phyloP scores from a whole-genome alignment of 1,284 basidiomycete species.

The Fistulina hepatica region DNA sequence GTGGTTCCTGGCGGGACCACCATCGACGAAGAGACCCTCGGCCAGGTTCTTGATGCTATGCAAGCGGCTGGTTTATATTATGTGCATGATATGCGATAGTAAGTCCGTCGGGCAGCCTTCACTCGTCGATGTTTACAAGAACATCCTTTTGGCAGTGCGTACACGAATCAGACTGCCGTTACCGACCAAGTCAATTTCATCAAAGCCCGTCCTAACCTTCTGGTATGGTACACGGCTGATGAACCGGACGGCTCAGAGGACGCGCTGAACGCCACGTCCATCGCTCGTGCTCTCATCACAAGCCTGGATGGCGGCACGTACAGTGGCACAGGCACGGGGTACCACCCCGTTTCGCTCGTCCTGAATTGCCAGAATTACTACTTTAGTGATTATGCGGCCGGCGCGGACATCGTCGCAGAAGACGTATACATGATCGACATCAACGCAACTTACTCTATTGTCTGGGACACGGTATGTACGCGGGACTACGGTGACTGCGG shows the following conservation, averaged over 20 bases:
- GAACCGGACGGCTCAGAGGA: slow-evolving; percentile 65
- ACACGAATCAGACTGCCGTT: slow-evolving; percentile 52
- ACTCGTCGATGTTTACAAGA: not conserved
- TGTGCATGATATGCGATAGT: slow-evolving; percentile 72
- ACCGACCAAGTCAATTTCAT: slow-evolving; percentile 55
- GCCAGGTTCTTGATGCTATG: slow-evolving; percentile 55
- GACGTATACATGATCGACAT: slow-evolving; percentile 50
- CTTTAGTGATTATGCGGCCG: slow-evolving; percentile 46
- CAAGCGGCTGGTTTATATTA: slow-evolving; percentile 60
- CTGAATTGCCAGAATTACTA: slow-evolving; percentile 65
- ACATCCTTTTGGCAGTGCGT: slow-evolving; percentile 31
- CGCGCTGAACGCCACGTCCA: slow-evolving; percentile 47
- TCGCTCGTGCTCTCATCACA: slow-evolving; percentile 53
- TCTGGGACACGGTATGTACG: slow-evolving; percentile 33
- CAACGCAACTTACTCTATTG: slow-evolving; percentile 27
- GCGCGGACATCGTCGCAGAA: slow-evolving; percentile 47
- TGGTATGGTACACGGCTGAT: slow-evolving; percentile 70
- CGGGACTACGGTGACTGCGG: slow-evolving; percentile 60
- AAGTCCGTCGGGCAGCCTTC: slow-evolving; percentile 18
- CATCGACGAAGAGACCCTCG: slow-evolving; percentile 47
- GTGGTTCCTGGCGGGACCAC: slow-evolving; percentile 57
- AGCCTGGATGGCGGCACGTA: slow-evolving; percentile 40
- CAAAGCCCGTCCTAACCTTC: slow-evolving; percentile 53
- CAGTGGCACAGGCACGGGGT: slow-evolving; percentile 28
- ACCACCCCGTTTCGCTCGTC: slow-evolving; percentile 66